These are phyloP conservation scores for Saturnispora ahearnii DNA, from an alignment of 805 yeast species.

Conservation along the genomic window DNA sequence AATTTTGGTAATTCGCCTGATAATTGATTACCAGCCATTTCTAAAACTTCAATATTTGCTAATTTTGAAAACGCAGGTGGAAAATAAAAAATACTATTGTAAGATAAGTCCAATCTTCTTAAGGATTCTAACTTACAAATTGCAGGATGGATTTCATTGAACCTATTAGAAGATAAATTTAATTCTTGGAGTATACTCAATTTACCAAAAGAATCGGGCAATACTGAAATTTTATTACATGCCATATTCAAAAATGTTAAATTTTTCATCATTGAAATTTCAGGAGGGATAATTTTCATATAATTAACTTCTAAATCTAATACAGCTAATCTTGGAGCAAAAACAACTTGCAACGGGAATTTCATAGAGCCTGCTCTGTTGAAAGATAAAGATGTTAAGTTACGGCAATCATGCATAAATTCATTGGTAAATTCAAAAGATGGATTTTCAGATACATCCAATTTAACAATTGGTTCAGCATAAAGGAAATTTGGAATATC, in stretches of 20 bases:
- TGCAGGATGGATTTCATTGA: slow-evolving; percentile 54
- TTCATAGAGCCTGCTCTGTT: slow-evolving; percentile 62
- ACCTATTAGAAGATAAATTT: slow-evolving; percentile 73
- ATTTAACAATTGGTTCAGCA: slow-evolving; percentile 68
- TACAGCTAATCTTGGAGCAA: slow-evolving; percentile 55
- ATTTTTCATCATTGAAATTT: slow-evolving; percentile 44
- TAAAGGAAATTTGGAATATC: slow-evolving; percentile 80
- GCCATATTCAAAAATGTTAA: slow-evolving; percentile 56
- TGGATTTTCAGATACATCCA: slow-evolving; percentile 82
- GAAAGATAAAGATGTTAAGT: slow-evolving; percentile 57
- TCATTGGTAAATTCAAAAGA: slow-evolving; percentile 76
- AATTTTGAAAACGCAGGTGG: slow-evolving; percentile 57
- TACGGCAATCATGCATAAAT: slow-evolving; percentile 72
- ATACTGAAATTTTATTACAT: slow-evolving; percentile 57
- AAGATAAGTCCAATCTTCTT: slow-evolving; percentile 67
- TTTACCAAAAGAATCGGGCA: slow-evolving; percentile 55
- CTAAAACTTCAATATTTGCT: slow-evolving; percentile 54
- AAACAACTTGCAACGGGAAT: slow-evolving; percentile 66
- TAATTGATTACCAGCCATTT: slow-evolving; percentile 65
- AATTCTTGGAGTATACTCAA: slow-evolving; percentile 47
- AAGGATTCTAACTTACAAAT: slow-evolving; percentile 52
- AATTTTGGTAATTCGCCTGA: slow-evolving; percentile 42
- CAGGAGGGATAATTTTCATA: slow-evolving; percentile 51
- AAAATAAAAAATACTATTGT: slow-evolving; percentile 55
- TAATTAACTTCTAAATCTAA: slow-evolving; percentile 75